phyloP scores from a whole-genome alignment of 1,284 basidiomycete genomes.

The Trichosporon asahii region DNA sequence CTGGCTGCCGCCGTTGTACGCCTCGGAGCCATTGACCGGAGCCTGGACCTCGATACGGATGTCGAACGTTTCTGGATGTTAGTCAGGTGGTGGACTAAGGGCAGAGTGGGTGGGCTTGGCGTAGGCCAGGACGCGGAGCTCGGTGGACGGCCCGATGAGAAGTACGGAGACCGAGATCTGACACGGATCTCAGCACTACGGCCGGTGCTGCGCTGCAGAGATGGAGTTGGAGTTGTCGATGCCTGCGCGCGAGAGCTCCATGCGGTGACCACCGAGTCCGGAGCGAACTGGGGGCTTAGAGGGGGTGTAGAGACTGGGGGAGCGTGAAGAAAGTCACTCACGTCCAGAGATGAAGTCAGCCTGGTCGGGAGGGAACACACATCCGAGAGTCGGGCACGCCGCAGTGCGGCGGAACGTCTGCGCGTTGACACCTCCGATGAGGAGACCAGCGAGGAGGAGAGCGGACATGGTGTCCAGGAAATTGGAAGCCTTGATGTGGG shows the following conservation, averaged over 20 bases:
- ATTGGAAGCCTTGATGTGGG: background rate
- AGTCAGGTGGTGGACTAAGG: background rate
- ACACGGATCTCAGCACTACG: background rate
- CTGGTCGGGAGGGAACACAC: conserved; percentile 48
- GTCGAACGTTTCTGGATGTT: conserved; percentile 39
- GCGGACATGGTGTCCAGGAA: background rate
- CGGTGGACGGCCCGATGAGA: too few species aligned
- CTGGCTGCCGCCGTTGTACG: conserved; percentile 49
- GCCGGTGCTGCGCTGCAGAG: background rate
- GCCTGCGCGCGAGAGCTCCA: too few species aligned
- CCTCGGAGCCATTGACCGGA: conserved; percentile 51
- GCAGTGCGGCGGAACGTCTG: conserved; percentile 51
- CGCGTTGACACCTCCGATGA: conserved; percentile 32
- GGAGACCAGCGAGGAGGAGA: conserved; percentile 20
- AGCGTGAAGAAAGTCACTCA: conserved; percentile 16
- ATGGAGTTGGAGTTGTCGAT: too few species aligned
- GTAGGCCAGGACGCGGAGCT: too few species aligned
- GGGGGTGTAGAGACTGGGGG: background rate
- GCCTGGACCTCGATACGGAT: conserved; percentile 52
- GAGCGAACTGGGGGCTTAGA: background rate
- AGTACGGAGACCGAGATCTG: too few species aligned
- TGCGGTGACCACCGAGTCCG: too few species aligned
- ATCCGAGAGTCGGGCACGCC: conserved; percentile 49
- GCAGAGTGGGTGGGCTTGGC: background rate
- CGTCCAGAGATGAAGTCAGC: conserved; percentile 46